A percentile compares a stretch with the other conserved stretches of the same genome.
These are phyloP conservation scores for Plantago major DNA, from an alignment of 257 asterid species.

Conservation along the genomic window DNA sequence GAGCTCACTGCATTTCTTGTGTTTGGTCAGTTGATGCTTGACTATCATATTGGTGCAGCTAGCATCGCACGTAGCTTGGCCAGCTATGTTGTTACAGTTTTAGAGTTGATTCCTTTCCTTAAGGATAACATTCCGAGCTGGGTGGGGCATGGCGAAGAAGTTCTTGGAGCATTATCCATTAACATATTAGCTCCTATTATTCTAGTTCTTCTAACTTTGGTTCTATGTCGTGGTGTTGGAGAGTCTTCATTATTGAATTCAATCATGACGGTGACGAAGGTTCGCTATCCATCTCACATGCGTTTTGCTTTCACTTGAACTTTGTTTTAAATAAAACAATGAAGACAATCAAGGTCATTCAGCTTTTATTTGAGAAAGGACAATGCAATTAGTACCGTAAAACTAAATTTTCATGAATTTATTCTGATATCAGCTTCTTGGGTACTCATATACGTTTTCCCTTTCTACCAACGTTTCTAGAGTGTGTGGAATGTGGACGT, in stretches of 20 bases:
- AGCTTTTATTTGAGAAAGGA: no score
- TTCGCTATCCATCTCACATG: constrained; percentile 23
- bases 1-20: constrained; percentile 95
- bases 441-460: background rate
- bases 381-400: no score
- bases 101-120: constrained; percentile 79
- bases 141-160: constrained; percentile 89
- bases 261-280: constrained; percentile 82
- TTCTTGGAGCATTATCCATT: constrained; percentile 61
- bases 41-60: constrained; percentile 97
- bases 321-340: background rate
- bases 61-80: constrained; percentile 98
- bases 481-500: background rate
- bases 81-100: constrained; percentile 57
- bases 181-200: constrained; percentile 80
- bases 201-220: constrained; percentile 57
- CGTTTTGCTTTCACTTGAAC: constrained; percentile 12
- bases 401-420: background rate
- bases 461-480: background rate
- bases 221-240: constrained; percentile 91
- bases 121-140: constrained; percentile 66
- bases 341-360: background rate
- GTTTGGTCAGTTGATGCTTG: constrained; percentile 89
- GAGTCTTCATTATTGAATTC: constrained; percentile 83
- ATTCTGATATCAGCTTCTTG: constrained; percentile 14